phyloP scores from a whole-genome alignment of 202 grass and related monocot genomes.

The Schoenoplectus triqueter region DNA sequence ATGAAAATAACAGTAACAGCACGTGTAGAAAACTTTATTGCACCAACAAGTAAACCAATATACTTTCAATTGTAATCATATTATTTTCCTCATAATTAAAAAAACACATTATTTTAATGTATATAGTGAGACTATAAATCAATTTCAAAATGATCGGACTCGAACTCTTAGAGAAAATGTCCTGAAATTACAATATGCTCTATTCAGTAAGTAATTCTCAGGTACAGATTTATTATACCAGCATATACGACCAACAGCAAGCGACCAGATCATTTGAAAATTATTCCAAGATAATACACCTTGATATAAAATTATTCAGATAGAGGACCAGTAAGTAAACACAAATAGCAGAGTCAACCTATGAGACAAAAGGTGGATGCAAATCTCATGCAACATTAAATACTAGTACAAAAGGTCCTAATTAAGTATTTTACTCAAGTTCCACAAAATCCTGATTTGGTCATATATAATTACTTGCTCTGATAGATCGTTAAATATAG shows the following conservation, averaged over 20 bases:
- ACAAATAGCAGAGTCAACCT: background rate
- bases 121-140: background rate
- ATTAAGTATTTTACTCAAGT: background rate
- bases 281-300: background rate
- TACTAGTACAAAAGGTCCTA: conserved; percentile 7
- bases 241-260: background rate
- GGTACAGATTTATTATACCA: background rate
- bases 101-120: background rate
- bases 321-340: background rate
- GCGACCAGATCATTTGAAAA: background rate
- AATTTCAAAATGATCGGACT: background rate
- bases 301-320: background rate
- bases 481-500: background rate
- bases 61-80: background rate
- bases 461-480: background rate
- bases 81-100: background rate
- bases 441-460: background rate
- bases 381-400: background rate
- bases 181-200: background rate
- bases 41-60: background rate
- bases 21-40: background rate
- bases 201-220: background rate
- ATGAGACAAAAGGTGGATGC: background rate
- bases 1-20: conserved; percentile 3
- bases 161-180: background rate